A percentile compares a stretch with the other conserved stretches of the same genome.
Conservation (phyloP, 2,329 filamentous ascomycete genomes). For the Ascocoryne sarcoides region DNA sequence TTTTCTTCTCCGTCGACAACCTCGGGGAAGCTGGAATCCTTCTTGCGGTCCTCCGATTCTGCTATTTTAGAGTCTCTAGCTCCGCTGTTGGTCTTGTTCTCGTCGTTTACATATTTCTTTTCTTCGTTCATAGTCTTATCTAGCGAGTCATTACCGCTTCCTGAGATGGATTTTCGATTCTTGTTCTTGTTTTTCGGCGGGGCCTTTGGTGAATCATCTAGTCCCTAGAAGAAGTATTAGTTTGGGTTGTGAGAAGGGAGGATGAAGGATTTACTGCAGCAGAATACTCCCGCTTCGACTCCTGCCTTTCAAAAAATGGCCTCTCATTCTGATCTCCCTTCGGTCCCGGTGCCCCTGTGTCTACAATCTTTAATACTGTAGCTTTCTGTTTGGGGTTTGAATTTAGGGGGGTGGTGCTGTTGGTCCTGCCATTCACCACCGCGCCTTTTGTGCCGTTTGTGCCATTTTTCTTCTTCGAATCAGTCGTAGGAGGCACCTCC, state of each 20-base stretch:
- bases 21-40: too few species aligned
- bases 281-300: conserved; percentile 22
- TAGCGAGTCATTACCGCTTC: too few species aligned
- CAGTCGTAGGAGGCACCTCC: conserved; percentile 11
- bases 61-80: too few species aligned
- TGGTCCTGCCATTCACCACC: background rate
- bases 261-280: conserved; percentile 16
- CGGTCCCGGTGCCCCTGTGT: conserved; percentile 12
- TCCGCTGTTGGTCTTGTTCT: background rate
- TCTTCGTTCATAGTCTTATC: too few species aligned
- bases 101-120: too few species aligned
- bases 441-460: background rate
- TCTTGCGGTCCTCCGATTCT: too few species aligned
- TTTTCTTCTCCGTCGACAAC: conserved; percentile 18
- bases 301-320: conserved; percentile 16
- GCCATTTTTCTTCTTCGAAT: conserved; percentile 4
- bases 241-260: background rate
- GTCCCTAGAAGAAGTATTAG: conserved; percentile 19
- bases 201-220: conserved; percentile 23
- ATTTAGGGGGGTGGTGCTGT: background rate
- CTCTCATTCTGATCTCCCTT: conserved; percentile 11
- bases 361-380: conserved; percentile 23
- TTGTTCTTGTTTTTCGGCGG: conserved; percentile 16
- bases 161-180: too few species aligned
- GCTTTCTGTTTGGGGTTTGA: conserved; percentile 10